Percentiles rank a stretch among this genome's conserved stretches.
phyloP scores from a whole-genome alignment of 176 grass and related monocot species.

The Aechmea fasciata region DNA sequence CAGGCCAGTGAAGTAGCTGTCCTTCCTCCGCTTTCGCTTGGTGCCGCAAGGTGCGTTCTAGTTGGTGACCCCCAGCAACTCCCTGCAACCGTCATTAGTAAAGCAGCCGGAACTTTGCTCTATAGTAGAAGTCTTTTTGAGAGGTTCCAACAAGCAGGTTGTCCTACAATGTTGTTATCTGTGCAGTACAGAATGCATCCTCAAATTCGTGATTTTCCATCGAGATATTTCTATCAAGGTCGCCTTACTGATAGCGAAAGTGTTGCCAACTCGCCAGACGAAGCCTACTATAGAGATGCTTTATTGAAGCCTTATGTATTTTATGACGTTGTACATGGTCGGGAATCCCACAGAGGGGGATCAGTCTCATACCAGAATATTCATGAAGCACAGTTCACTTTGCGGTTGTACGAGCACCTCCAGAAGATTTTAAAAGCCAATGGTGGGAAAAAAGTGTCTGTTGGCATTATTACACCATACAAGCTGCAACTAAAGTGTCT shows the following conservation, averaged over 20 bases:
- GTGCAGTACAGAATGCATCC: conserved; percentile 99
- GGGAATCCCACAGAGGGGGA: conserved; percentile 88
- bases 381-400: conserved; percentile 83
- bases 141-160: conserved; percentile 94
- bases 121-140: conserved; percentile 99
- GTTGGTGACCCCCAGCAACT: conserved; percentile 97
- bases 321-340: conserved; percentile 82
- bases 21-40: conserved; percentile 78
- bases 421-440: conserved; percentile 75
- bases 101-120: conserved; percentile 92
- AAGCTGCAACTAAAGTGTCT: conserved; percentile 98
- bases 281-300: conserved; percentile 65
- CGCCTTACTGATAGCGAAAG: conserved; percentile 87
- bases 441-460: conserved; percentile 78
- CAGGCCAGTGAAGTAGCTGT: conserved; percentile 97
- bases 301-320: conserved; percentile 86
- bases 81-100: conserved; percentile 99
- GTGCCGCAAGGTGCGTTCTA: conserved; percentile 94
- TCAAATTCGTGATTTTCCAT: conserved; percentile 96
- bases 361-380: conserved; percentile 90
- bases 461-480: conserved; percentile 99
- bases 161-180: conserved; percentile 86
- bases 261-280: conserved; percentile 60
- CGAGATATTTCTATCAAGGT: conserved; percentile 95
- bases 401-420: conserved; percentile 73